Base-by-base conservation (phyloP, 2,329 filamentous ascomycete genomes). In the Fusarium humuli region DNA sequence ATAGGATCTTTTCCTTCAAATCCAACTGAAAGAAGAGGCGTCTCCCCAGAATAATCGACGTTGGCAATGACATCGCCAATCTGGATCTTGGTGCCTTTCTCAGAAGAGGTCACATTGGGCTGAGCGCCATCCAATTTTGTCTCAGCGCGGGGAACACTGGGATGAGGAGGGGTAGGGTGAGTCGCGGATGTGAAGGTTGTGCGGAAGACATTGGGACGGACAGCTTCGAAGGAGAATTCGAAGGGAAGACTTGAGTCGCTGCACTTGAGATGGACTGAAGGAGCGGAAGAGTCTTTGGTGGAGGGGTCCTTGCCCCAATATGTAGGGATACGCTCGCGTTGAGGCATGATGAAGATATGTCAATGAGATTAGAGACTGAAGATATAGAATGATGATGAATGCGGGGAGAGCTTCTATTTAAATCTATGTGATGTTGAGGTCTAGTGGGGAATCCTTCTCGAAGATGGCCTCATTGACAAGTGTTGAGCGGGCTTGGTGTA, bases 101-200 rank as follows among this genome's bases (percentile, higher is more conserved):
- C 55, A 0, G 76, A 73, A 2, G 76, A 77, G 12, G 79, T 79
- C 2, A 77, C 76, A 8, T 75, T 75, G 2, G 77, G 69, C 7
- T 79, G 68, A 7, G 73, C 66, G 18, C 74, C 69, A 4, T 77
- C 69, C 4, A 86, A 70, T 13, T 81, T 57, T 1, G 61, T 69
- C 34, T 69, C 52, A 3, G 85, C 85, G n/a, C 82, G 81, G 10
- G 77, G 77, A 7, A 87, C 83, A 57, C 88, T 91, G 10, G 90
- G 90, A 72, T 88, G 88, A 3, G 90, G 90, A 29, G 91, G 89
- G 3, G 91, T 76, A 9, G 87, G 87, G 73, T 92, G 90, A 4
- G 83, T 82, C 16, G 82, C 74, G 0, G 90, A 90, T 2, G 86
- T 85, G 75, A 92, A 92, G 0, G 88, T 90, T 3, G 90, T 91